Evolutionary conservation across 306 rosid species (phyloP).

Genomic region (Sophora flavescens): DNA sequence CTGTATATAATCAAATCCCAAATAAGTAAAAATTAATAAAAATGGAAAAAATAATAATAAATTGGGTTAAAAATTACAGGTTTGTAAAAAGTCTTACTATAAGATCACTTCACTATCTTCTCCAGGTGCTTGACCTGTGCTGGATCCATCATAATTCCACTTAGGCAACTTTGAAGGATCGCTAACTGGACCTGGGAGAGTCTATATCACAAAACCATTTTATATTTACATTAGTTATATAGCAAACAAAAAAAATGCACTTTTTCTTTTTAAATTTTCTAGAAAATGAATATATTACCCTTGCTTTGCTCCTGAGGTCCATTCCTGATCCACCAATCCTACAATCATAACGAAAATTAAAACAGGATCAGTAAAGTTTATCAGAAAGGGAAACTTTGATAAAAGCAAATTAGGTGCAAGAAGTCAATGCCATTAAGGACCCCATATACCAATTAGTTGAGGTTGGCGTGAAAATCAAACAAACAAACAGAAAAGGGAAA

Average conservation of each 20-base stretch:
- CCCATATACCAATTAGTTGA: background rate
- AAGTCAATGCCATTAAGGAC: constrained; percentile 31
- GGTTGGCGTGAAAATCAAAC: constrained; percentile 8
- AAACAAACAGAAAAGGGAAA: constrained; percentile 20
- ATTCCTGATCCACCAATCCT: constrained; percentile 98
- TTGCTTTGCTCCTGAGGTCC: constrained; percentile 97
- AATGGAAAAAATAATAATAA: background rate
- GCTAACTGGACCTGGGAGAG: constrained; percentile 51
- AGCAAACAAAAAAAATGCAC: background rate
- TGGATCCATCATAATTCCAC: constrained; percentile 90
- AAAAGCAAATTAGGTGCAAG: background rate
- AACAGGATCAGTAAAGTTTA: background rate
- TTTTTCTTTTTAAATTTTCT: background rate
- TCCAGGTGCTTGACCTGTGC: constrained; percentile 99
- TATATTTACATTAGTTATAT: background rate
- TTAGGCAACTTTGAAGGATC: constrained; percentile 63
- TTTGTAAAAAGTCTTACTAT: constrained; percentile 59
- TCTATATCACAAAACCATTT: constrained; percentile 44
- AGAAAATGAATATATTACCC: constrained; percentile 57
- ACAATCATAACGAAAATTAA: constrained; percentile 31
- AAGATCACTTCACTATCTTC: constrained; percentile 93
- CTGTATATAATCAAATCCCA: constrained; percentile 48
- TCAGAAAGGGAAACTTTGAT: background rate
- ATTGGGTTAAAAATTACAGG: background rate
- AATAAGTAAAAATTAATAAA: constrained; percentile 17